These are phyloP conservation scores for Lodderomyces oxycetoniae DNA, from an alignment of 1,139 yeast genomes.

Conservation along the genomic window DNA sequence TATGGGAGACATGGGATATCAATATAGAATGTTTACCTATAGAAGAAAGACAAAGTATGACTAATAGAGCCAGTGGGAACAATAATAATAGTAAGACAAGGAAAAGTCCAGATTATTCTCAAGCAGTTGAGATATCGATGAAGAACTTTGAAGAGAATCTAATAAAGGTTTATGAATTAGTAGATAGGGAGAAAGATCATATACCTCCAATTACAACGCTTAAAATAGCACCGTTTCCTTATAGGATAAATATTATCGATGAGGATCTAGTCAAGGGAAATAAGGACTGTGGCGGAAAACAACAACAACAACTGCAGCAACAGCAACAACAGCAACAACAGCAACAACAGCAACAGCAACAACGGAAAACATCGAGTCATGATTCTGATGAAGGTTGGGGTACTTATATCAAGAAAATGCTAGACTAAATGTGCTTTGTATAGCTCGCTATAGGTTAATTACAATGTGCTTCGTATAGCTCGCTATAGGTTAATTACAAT, in stretches of 20 bases:
- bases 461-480: slow-evolving; percentile 1
- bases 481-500: not conserved
- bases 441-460: not conserved
- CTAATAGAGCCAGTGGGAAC: slow-evolving; percentile 2
- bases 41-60: slow-evolving; percentile 8
- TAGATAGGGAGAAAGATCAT: slow-evolving; percentile 56
- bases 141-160: slow-evolving; percentile 42
- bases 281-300: not conserved
- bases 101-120: slow-evolving; percentile 1
- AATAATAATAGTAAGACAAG: slow-evolving; percentile 3
- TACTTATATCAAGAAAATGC: slow-evolving; percentile 44
- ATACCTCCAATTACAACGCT: slow-evolving; percentile 72
- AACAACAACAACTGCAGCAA: not conserved
- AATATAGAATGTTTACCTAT: slow-evolving; percentile 33
- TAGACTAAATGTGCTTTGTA: slow-evolving; percentile 21
- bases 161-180: slow-evolving; percentile 44
- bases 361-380: slow-evolving; percentile 1
- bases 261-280: not conserved
- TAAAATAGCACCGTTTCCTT: slow-evolving; percentile 67
- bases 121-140: slow-evolving; percentile 23
- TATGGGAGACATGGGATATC: slow-evolving; percentile 45
- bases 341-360: slow-evolving; percentile 3
- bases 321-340: not conserved
- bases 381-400: slow-evolving; percentile 41
- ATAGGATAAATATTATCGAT: slow-evolving; percentile 28